Percentiles rank a stretch among this genome's conserved stretches.
phyloP scores from a whole-genome alignment of 352 stramenopile genomes.

The Peronospora belbahrii region DNA sequence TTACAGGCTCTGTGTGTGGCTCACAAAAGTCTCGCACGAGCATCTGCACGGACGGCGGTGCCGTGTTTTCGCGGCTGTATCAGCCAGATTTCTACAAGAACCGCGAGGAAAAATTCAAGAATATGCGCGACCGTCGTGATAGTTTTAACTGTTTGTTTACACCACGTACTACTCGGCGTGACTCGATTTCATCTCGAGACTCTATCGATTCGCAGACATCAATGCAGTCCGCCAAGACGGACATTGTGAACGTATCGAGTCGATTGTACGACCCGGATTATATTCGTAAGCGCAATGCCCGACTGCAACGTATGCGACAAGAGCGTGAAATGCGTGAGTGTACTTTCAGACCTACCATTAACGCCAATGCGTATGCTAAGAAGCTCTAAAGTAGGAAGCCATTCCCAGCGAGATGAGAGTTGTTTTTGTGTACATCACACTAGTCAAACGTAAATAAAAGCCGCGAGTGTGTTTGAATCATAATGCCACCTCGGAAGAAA shows the following conservation, averaged over 20 bases:
- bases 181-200: constrained; percentile 55
- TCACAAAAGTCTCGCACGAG: constrained; percentile 72
- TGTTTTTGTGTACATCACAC: constrained; percentile 16
- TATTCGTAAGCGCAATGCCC: constrained; percentile 65
- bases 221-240: constrained; percentile 67
- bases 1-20: constrained; percentile 51
- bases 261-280: constrained; percentile 83
- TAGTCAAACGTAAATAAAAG: no score
- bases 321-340: constrained; percentile 78
- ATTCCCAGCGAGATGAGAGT: constrained; percentile 17
- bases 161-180: constrained; percentile 42
- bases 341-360: constrained; percentile 70
- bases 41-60: constrained; percentile 65
- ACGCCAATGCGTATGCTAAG: constrained; percentile 30
- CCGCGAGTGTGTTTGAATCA: background rate
- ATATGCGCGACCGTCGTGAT: constrained; percentile 59
- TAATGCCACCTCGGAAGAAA: constrained; percentile 51
- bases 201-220: constrained; percentile 56
- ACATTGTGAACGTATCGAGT: constrained; percentile 67
- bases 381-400: constrained; percentile 25
- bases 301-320: constrained; percentile 64
- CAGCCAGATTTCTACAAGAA: constrained; percentile 81
- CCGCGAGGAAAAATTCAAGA: constrained; percentile 58
- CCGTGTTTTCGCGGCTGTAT: constrained; percentile 77
- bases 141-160: constrained; percentile 52